Evolutionary conservation across 768 basidiomycete species (phyloP), one percentile per base, ranked within the genome.

Genomic region (Termitomyces sp.): DNA sequence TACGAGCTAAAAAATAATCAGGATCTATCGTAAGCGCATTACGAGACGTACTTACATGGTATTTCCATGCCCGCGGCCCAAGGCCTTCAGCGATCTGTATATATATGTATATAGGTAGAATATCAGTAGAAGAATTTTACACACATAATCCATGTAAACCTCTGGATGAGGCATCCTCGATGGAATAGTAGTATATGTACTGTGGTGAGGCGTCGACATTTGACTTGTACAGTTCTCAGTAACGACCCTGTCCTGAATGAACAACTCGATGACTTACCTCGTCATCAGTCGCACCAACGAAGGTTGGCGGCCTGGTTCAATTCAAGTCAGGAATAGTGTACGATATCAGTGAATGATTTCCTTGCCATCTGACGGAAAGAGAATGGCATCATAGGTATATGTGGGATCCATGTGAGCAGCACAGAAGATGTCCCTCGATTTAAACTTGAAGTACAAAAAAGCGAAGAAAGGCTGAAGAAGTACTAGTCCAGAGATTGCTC

Each of bases 101-200:
- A 30, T 59, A 14, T 37, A 45, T 59, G 8, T 37, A 14, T 38
- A 38, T 30, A 50, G 62, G 28, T 28, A 30, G 8, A 28, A 10
- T 19, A 30, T 42, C n/a, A n/a, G 15, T 56, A 45, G 59, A 50
- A 3, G 38, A 9, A 40, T 14, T 38, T 41, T 9, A 66, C 74
- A 58, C 63, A 80, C 80, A 70, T 86, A 88, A 70, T 91, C 88
- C 89, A 92, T 92, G 66, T 87, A 83, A 42, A 89, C 81, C 68
- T 91, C 89, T 11, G 90, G 90, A 68, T 92, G 90, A 0, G 90
- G 90, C 75, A 89, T 80, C 52, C 85, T 83, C 46, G 82, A 71
- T 33, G 78, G 77, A 30, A 76, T 70, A 54, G 72, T 67, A 44
- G 75, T 75, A 53, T 78, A 78, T 11, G 75, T 69, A 14, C 71